Conservation (phyloP, 1,139 yeast genomes). For the Scheffersomyces segobiensis region DNA sequence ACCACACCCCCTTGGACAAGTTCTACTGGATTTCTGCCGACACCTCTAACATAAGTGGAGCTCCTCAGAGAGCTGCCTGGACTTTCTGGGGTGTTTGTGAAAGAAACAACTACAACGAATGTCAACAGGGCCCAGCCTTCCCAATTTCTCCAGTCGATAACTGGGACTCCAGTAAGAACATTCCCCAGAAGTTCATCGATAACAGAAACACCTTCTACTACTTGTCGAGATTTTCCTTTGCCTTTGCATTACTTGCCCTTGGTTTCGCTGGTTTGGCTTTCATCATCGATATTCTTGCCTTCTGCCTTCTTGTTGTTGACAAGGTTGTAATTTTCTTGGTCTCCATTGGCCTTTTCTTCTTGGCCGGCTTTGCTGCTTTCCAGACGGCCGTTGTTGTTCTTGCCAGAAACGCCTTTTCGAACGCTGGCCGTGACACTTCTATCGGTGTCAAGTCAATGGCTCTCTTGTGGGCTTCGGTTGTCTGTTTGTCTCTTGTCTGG, state of each 20-base stretch:
- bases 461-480: slow-evolving; percentile 70
- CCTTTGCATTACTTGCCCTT: slow-evolving; percentile 61
- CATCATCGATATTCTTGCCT: slow-evolving; percentile 41
- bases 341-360: slow-evolving; percentile 52
- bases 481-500: slow-evolving; percentile 51
- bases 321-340: slow-evolving; percentile 56
- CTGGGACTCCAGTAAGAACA: slow-evolving; percentile 49
- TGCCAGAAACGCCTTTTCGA: slow-evolving; percentile 63
- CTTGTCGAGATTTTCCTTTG: slow-evolving; percentile 70
- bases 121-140: slow-evolving; percentile 52
- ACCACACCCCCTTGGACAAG: slow-evolving; percentile 58
- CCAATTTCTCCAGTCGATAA: slow-evolving; percentile 76
- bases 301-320: slow-evolving; percentile 53
- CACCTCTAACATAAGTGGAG: slow-evolving; percentile 55
- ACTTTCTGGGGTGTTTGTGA: slow-evolving; percentile 82
- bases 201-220: slow-evolving; percentile 64
- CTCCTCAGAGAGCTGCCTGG: slow-evolving; percentile 64
- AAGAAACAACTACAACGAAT: slow-evolving; percentile 41
- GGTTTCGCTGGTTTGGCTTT: slow-evolving; percentile 51
- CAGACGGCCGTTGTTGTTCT: slow-evolving; percentile 69
- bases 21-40: slow-evolving; percentile 76
- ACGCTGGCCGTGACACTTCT: slow-evolving; percentile 40
- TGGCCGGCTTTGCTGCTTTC: slow-evolving; percentile 60
- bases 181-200: slow-evolving; percentile 56
- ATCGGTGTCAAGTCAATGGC: slow-evolving; percentile 63